A percentile compares a stretch with the other conserved stretches of the same genome.
These are phyloP conservation scores for Skeletonema menzelii DNA, from an alignment of 108 stramenopile species.

Conservation along the genomic window DNA sequence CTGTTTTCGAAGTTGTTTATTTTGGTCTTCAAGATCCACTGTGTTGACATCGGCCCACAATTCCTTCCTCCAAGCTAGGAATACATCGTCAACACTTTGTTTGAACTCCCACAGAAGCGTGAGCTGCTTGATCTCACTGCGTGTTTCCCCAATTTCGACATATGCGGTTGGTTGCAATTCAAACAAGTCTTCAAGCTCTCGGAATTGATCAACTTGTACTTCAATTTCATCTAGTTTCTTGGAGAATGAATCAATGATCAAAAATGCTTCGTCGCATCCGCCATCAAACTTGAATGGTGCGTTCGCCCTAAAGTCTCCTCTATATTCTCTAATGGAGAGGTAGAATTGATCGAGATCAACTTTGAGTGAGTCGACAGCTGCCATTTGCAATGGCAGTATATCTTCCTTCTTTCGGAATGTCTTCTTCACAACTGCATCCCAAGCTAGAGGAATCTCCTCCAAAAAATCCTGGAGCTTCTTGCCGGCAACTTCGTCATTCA, in stretches of 20 bases:
- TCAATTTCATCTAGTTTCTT: slow-evolving; percentile 56
- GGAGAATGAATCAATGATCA: slow-evolving; percentile 61
- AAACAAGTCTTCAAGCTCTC: slow-evolving; percentile 85
- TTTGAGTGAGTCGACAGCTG: slow-evolving; percentile 80
- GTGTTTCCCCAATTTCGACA: slow-evolving; percentile 79
- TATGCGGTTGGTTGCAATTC: slow-evolving; percentile 79
- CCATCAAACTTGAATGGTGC: slow-evolving; percentile 86
- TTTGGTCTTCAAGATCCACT: slow-evolving; percentile 76
- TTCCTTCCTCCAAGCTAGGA: slow-evolving; percentile 58
- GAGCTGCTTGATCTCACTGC: slow-evolving; percentile 71
- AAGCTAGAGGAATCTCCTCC: slow-evolving; percentile 80
- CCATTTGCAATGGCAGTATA: slow-evolving; percentile 84
- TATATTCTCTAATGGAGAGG: slow-evolving; percentile 61
- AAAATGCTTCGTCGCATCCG: slow-evolving; percentile 64
- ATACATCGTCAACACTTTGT: slow-evolving; percentile 53
- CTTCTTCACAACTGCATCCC: slow-evolving; percentile 85
- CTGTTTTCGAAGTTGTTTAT: slow-evolving; percentile 80
- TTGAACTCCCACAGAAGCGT: slow-evolving; percentile 85
- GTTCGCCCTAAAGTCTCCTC: slow-evolving; percentile 72
- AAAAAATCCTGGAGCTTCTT: slow-evolving; percentile 70
- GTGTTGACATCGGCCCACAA: slow-evolving; percentile 78
- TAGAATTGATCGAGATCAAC: slow-evolving; percentile 69
- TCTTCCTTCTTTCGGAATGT: slow-evolving; percentile 89
- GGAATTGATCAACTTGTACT: slow-evolving; percentile 59
- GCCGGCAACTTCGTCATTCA: slow-evolving; percentile 46